Conservation (phyloP, 1,284 basidiomycete genomes). For the Cronartium quercuum region DNA sequence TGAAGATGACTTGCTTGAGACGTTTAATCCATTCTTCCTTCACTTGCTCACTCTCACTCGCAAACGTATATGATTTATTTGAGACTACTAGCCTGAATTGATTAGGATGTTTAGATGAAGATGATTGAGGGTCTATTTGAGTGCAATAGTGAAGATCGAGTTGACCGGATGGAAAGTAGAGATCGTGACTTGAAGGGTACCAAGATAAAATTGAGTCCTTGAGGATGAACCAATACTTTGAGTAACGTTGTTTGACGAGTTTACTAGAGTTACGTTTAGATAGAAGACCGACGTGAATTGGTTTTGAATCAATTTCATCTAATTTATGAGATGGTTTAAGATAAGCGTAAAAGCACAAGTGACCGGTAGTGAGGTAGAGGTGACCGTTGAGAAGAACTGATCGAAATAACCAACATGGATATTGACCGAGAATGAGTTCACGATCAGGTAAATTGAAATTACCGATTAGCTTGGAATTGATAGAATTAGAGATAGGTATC, state of each 20-base stretch:
- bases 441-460: constrained; percentile 7
- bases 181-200: constrained; percentile 73
- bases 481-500: no score
- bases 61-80: constrained; percentile 48
- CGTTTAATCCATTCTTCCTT: constrained; percentile 72
- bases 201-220: constrained; percentile 89
- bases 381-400: constrained; percentile 75
- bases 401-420: constrained; percentile 45
- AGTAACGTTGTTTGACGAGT: constrained; percentile 70
- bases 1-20: constrained; percentile 79
- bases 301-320: constrained; percentile 59
- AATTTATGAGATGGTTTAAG: constrained; percentile 51
- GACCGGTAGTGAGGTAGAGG: constrained; percentile 85
- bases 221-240: constrained; percentile 86
- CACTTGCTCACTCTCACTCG: constrained; percentile 46
- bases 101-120: constrained; percentile 59
- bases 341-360: constrained; percentile 94
- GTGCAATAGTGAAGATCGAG: constrained; percentile 86
- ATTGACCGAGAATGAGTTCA: constrained; percentile 44
- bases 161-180: constrained; percentile 93
- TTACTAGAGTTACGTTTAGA: constrained; percentile 62
- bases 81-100: constrained; percentile 49
- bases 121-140: constrained; percentile 72
- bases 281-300: constrained; percentile 76
- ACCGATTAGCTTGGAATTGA: background rate